phyloP scores from a whole-genome alignment of 139 green algal genomes.

The Astrephomene gubernaculifera region DNA sequence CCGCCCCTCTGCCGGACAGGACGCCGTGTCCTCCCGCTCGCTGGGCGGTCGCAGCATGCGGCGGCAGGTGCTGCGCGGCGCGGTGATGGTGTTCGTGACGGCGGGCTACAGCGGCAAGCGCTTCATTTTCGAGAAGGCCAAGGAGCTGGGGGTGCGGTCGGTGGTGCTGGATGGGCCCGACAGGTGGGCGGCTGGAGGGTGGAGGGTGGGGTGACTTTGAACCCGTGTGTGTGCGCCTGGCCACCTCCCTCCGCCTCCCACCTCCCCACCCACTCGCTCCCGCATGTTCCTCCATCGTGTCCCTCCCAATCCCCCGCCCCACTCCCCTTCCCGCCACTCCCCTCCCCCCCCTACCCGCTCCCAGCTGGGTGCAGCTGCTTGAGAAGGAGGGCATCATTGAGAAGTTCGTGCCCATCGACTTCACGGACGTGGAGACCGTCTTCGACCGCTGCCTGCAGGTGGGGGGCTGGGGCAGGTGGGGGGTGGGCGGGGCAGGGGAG shows the following conservation, averaged over 20 bases:
- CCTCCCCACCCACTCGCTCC: no score
- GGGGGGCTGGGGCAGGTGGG: not conserved
- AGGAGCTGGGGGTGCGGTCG: conserved; percentile 83
- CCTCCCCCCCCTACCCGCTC: no score
- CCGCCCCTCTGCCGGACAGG: conserved; percentile 34
- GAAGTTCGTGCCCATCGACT: conserved; percentile 88
- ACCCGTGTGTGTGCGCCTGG: no score
- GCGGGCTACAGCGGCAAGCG: conserved; percentile 87
- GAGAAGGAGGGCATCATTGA: conserved; percentile 81
- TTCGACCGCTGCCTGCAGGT: conserved; percentile 83
- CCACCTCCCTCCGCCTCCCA: no score
- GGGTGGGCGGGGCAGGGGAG: not conserved
- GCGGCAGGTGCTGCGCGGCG: conserved; percentile 79
- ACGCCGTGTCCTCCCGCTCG: conserved; percentile 62
- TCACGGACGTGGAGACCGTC: conserved; percentile 81
- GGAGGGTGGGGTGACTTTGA: not conserved
- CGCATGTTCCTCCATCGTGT: no score
- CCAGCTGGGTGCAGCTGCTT: conserved; percentile 74
- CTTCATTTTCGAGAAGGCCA: conserved; percentile 93
- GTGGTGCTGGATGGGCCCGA: conserved; percentile 91
- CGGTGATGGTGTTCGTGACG: conserved; percentile 89
- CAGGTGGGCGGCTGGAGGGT: conserved; percentile 54
- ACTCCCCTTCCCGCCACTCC: no score
- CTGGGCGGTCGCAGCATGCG: conserved; percentile 72
- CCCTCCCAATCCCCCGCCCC: no score